Evolutionary conservation across 306 rosid genomes (phyloP).

Genomic region (Ziziphus jujuba): DNA sequence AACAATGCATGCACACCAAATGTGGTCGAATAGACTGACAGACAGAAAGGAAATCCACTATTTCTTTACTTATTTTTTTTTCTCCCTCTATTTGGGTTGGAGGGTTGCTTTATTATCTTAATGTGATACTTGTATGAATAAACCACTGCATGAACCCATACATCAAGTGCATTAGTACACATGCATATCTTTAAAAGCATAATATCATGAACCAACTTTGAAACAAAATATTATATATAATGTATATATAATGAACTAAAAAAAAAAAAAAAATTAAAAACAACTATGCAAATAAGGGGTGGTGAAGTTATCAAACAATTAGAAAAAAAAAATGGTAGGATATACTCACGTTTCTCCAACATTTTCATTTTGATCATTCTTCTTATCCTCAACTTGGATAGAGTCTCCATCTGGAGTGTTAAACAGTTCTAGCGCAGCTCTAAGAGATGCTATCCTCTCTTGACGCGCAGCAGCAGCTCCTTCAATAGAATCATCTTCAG

Average conservation of each 20-base stretch:
- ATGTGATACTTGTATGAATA: too few species aligned
- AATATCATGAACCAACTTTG: not conserved
- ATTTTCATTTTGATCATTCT: conserved; percentile 22
- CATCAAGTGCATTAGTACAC: too few species aligned
- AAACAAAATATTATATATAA: not conserved
- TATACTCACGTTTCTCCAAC: conserved; percentile 41
- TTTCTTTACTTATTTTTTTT: too few species aligned
- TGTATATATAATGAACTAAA: not conserved
- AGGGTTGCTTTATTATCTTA: not conserved
- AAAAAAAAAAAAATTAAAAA: not conserved
- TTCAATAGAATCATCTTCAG: conserved; percentile 62
- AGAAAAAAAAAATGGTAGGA: not conserved
- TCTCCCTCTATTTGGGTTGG: too few species aligned
- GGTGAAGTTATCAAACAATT: not conserved
- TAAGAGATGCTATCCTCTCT: conserved; percentile 75
- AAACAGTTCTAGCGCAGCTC: conserved; percentile 69
- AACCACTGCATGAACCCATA: too few species aligned
- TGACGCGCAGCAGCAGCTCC: conserved; percentile 69
- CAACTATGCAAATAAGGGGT: not conserved
- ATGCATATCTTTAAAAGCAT: not conserved
- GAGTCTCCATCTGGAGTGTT: conserved; percentile 54
- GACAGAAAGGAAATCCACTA: too few species aligned
- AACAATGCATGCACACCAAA: not conserved
- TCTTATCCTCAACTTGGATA: conserved; percentile 28
- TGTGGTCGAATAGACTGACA: too few species aligned